Conservation (phyloP, 2,329 filamentous ascomycete genomes). For the Aspergillus clavatus region DNA sequence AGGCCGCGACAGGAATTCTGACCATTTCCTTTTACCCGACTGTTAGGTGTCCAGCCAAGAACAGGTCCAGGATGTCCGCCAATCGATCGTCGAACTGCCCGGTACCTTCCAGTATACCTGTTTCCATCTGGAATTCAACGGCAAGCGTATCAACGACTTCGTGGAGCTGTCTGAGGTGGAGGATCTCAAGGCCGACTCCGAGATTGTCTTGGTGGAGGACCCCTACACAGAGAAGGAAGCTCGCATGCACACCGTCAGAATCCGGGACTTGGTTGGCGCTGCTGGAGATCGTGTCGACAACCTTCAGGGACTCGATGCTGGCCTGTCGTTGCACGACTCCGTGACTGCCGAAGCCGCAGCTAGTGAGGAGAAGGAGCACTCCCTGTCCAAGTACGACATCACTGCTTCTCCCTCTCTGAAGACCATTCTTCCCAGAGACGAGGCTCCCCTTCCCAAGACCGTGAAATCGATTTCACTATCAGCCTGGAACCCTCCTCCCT, state of each 20-base stretch:
- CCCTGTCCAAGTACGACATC: conserved; percentile 73
- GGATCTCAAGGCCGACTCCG: conserved; percentile 69
- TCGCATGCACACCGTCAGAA: conserved; percentile 84
- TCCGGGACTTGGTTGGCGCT: conserved; percentile 88
- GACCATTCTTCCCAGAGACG: conserved; percentile 64
- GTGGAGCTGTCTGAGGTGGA: conserved; percentile 85
- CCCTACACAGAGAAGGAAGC: conserved; percentile 98
- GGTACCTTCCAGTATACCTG: conserved; percentile 95
- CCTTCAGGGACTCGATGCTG: conserved; percentile 78
- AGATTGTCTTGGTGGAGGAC: conserved; percentile 80
- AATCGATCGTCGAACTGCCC: conserved; percentile 91
- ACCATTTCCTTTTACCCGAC: conserved; percentile 10
- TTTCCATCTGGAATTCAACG: conserved; percentile 92
- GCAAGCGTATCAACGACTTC: conserved; percentile 90
- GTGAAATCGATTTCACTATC: conserved; percentile 85
- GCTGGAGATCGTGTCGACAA: conserved; percentile 83
- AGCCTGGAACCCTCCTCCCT: conserved; percentile 93
- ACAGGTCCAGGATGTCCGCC: conserved; percentile 93
- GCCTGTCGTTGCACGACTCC: conserved; percentile 79
- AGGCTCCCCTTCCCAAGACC: conserved; percentile 74
- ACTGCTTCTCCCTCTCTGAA: conserved; percentile 62
- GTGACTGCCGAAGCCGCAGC: conserved; percentile 51
- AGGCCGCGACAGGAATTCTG: conserved; percentile 4
- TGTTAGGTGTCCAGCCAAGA: conserved; percentile 83
- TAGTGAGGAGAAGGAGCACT: conserved; percentile 45